phyloP scores from a whole-genome alignment of 768 basidiomycete species.

The Hericium rajendrae region DNA sequence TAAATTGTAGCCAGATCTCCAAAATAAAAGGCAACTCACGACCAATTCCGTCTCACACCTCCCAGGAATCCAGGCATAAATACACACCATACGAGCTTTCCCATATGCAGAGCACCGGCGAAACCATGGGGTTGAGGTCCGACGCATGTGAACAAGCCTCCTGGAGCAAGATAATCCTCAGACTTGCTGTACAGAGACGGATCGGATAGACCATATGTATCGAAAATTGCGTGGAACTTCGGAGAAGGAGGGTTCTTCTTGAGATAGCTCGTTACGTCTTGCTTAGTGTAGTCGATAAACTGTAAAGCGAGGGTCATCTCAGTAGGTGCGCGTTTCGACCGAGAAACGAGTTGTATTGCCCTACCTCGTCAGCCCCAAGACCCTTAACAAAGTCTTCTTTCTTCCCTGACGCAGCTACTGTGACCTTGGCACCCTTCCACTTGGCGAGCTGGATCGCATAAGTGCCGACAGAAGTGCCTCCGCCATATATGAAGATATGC shows the following conservation, averaged over 20 bases:
- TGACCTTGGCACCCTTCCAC: conserved; percentile 45
- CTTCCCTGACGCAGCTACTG: conserved; percentile 48
- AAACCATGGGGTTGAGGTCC: conserved; percentile 32
- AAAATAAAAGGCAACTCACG: conserved; percentile 24
- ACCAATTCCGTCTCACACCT: conserved; percentile 37
- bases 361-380: conserved; percentile 59
- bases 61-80: conserved; percentile 42
- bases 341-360: not conserved
- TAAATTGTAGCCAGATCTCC: too few species aligned
- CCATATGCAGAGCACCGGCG: conserved; percentile 2
- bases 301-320: not conserved
- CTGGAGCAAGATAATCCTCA: conserved; percentile 42
- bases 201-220: conserved; percentile 45
- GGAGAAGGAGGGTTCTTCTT: conserved; percentile 33
- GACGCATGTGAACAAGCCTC: conserved; percentile 43
- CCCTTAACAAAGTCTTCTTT: conserved; percentile 49
- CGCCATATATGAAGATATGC: conserved; percentile 61
- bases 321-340: not conserved
- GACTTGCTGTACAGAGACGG: conserved; percentile 37
- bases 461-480: conserved; percentile 55
- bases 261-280: conserved; percentile 39
- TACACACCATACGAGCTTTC: conserved; percentile 1
- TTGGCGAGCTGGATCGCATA: conserved; percentile 70
- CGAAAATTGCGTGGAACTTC: conserved; percentile 50
- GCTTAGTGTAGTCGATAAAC: conserved; percentile 56